Conservation (phyloP, 1,284 basidiomycete species). For the Cronartium quercuum region DNA sequence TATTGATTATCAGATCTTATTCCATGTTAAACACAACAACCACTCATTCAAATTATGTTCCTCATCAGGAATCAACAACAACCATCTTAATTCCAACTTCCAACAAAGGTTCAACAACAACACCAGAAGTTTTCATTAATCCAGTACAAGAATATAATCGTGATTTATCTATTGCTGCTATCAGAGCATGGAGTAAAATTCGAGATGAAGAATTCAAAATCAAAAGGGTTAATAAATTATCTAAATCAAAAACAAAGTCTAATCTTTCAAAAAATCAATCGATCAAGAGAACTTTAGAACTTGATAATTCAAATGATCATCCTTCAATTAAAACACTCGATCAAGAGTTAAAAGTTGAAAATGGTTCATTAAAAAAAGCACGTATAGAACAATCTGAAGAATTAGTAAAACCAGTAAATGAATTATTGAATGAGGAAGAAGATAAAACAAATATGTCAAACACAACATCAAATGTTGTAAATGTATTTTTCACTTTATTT, state of each 20-base stretch:
- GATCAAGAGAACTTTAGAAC: slow-evolving; percentile 8
- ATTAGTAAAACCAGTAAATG: not conserved
- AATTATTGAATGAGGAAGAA: too few species aligned
- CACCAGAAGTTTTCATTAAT: slow-evolving; percentile 72
- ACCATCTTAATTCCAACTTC: slow-evolving; percentile 65
- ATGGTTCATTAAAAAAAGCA: not conserved
- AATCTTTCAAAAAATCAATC: slow-evolving; percentile 9
- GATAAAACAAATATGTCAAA: too few species aligned
- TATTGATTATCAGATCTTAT: too few species aligned
- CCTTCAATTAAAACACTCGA: too few species aligned
- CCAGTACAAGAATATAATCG: slow-evolving; percentile 98
- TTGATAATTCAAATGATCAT: too few species aligned
- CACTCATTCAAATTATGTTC: too few species aligned
- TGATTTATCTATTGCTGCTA: slow-evolving; percentile 83
- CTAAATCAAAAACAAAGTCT: slow-evolving; percentile 44
- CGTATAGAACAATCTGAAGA: not conserved
- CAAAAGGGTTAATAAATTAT: slow-evolving; percentile 56
- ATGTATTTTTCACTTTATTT: not conserved
- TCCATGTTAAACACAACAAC: too few species aligned
- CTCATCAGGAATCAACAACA: slow-evolving; percentile 63
- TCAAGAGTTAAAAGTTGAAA: too few species aligned
- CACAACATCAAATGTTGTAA: not conserved
- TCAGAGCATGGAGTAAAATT: slow-evolving; percentile 74
- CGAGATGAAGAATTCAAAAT: slow-evolving; percentile 62
- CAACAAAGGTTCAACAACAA: slow-evolving; percentile 58